These are phyloP conservation scores for Fonsecaea multimorphosa DNA, from an alignment of 2,329 filamentous ascomycete genomes.

Conservation along the genomic window DNA sequence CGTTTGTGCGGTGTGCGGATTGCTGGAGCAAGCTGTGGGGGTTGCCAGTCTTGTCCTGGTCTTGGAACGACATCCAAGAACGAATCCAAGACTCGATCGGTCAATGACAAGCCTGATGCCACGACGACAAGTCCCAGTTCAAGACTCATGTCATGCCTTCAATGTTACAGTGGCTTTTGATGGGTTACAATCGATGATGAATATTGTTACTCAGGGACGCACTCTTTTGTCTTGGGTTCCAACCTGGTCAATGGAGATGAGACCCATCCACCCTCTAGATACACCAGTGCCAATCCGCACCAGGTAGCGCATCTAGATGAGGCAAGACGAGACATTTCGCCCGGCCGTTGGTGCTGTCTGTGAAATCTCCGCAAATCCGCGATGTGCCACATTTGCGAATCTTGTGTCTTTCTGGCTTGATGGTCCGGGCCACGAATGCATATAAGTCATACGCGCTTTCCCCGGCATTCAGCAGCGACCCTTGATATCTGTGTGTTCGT, in stretches of 20 bases:
- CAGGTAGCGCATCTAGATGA: neutral
- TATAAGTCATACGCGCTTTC: slow-evolving; percentile 7
- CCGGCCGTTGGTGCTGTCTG: neutral
- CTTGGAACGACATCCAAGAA: slow-evolving; percentile 17
- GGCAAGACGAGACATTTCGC: neutral
- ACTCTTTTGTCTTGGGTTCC: slow-evolving; percentile 6
- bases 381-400: neutral
- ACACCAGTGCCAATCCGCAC: neutral
- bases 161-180: slow-evolving; percentile 10
- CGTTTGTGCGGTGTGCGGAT: slow-evolving; percentile 1
- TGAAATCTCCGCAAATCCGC: slow-evolving; percentile 7
- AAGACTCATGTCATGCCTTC: slow-evolving; percentile 1
- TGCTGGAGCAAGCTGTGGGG: slow-evolving; percentile 18
- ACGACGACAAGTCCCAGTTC: slow-evolving; percentile 4
- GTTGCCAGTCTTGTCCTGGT: slow-evolving; percentile 15
- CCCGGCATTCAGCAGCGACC: neutral
- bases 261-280: neutral
- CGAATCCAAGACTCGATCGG: slow-evolving; percentile 15
- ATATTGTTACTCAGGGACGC: neutral
- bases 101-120: slow-evolving; percentile 14
- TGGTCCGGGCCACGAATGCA: slow-evolving; percentile 7
- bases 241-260: slow-evolving; percentile 1
- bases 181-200: slow-evolving; percentile 17
- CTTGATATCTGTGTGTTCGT: neutral
- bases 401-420: slow-evolving; percentile 6